Evolutionary conservation across 768 basidiomycete genomes (phyloP), one percentile per base, ranked within the genome.

Genomic region (Boletus subcaerulescens): DNA sequence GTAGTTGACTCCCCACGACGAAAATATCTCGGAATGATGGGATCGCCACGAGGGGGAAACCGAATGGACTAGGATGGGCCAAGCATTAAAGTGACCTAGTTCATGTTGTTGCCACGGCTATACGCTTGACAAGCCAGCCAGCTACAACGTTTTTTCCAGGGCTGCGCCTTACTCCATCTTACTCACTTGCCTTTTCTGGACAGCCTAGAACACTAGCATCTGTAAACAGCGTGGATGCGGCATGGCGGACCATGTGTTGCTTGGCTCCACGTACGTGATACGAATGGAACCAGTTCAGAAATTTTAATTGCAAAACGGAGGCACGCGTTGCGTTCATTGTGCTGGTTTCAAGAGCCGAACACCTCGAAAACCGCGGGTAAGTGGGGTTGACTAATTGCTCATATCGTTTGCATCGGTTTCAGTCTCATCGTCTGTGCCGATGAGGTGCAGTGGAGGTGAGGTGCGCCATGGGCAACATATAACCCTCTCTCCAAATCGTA

Each of bases 151-250:
- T 65, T 66, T 59, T 58, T 54, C 52, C 52, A 24, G 49, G 44
- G 58, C 53, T 60, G 61, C 55, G 60, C 57, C 50, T 56, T 42
- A 48, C 57, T 41, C 56, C 55, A 66, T 61, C 64, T 33, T 64
- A 50, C 59, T 66, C 24, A 55, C 51, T 52, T 70, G 58, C 68
- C 68, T 63, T 56, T 70, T 62, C 38, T 18, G 64, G 61, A 56
- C 9, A 38, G 50, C 41, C 56, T 50, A 52, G 62, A 56, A 57
- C 24, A 29, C 26, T 32, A 35, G 18, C 49, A 42, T 20, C 31
- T 55, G 33, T 50, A 54, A 47, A 47, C 53, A 35, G 47, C 63
- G 51, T 60, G 65, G 60, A 55, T 39, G 56, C 66, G 56, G 59
- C 65, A 59, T 65, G 65, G 60, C 18, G 45, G 45, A 42, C 15